Percentiles rank a stretch among this genome's conserved stretches.
These are phyloP conservation scores for Byssoonygena ceratinophila DNA, from an alignment of 2,329 filamentous ascomycete genomes.

Conservation along the genomic window DNA sequence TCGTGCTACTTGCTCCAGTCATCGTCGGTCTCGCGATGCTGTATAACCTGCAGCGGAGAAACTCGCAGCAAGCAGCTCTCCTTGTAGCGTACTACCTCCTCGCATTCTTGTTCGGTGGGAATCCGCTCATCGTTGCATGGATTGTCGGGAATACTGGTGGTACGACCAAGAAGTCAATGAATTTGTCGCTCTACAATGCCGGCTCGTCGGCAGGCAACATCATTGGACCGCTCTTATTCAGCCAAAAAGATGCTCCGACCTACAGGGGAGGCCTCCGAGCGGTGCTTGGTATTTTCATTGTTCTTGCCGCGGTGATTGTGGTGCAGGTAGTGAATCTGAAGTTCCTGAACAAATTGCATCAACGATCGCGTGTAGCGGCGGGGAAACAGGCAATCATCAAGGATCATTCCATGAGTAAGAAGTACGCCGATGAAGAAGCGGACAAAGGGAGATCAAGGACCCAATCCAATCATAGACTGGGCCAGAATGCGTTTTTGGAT, in stretches of 20 bases:
- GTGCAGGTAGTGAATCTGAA: constrained; percentile 48
- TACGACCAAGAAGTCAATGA: constrained; percentile 55
- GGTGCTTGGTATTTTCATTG: constrained; percentile 39
- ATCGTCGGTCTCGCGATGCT: constrained; percentile 46
- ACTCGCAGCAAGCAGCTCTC: constrained; percentile 38
- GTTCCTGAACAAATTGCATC: constrained; percentile 46
- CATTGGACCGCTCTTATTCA: constrained; percentile 55
- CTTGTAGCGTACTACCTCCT: constrained; percentile 56
- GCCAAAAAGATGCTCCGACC: constrained; percentile 45
- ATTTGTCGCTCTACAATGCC: constrained; percentile 55
- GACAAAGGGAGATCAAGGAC: constrained; percentile 21
- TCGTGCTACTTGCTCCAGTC: constrained; percentile 47
- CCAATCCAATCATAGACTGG: constrained; percentile 11
- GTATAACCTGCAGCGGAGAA: constrained; percentile 11
- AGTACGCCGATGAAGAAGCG: constrained; percentile 35
- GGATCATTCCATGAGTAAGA: constrained; percentile 51
- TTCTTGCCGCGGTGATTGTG: constrained; percentile 43
- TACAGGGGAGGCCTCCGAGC: constrained; percentile 50
- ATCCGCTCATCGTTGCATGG: constrained; percentile 57
- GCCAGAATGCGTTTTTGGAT: constrained; percentile 48
- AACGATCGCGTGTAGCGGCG: constrained; percentile 44
- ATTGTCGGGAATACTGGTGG: constrained; percentile 59
- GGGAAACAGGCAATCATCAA: constrained; percentile 51
- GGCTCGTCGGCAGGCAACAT: constrained; percentile 55
- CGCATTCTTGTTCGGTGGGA: constrained; percentile 55